Percentiles rank a stretch among this genome's conserved stretches.
These are phyloP conservation scores for Colletotrichum australisinense DNA, from an alignment of 2,329 filamentous ascomycete species.

Conservation along the genomic window DNA sequence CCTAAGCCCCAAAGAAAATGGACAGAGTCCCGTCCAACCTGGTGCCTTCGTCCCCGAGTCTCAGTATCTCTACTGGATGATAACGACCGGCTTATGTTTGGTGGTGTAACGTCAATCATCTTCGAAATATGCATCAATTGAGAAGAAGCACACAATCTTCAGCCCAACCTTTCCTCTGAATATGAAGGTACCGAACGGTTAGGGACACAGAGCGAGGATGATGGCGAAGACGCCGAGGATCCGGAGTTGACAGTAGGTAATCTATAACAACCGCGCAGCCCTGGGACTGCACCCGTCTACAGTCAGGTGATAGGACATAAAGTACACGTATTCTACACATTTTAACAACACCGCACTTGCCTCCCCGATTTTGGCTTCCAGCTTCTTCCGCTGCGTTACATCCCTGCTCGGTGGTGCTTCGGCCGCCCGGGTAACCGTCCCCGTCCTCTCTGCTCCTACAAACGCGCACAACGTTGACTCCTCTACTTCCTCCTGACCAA, in stretches of 20 bases:
- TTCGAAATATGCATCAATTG: neutral
- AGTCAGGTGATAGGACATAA: slow-evolving; percentile 36
- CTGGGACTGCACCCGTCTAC: slow-evolving; percentile 34
- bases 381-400: slow-evolving; percentile 11
- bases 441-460: neutral
- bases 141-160: neutral
- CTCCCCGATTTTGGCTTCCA: neutral
- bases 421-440: neutral
- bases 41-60: no score
- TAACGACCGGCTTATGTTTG: no score
- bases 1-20: no score
- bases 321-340: slow-evolving; percentile 38
- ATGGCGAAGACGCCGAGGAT: neutral
- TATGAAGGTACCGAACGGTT: neutral
- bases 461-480: neutral
- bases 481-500: slow-evolving; percentile 50
- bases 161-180: neutral
- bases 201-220: neutral
- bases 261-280: slow-evolving; percentile 30
- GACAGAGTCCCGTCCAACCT: no score
- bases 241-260: slow-evolving; percentile 29
- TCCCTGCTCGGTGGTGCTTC: neutral
- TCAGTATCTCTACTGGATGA: no score
- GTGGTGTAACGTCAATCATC: neutral
- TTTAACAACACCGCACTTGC: slow-evolving; percentile 20